Conservation (phyloP, 2,329 filamentous ascomycete genomes). For the Chaetomium sp. region DNA sequence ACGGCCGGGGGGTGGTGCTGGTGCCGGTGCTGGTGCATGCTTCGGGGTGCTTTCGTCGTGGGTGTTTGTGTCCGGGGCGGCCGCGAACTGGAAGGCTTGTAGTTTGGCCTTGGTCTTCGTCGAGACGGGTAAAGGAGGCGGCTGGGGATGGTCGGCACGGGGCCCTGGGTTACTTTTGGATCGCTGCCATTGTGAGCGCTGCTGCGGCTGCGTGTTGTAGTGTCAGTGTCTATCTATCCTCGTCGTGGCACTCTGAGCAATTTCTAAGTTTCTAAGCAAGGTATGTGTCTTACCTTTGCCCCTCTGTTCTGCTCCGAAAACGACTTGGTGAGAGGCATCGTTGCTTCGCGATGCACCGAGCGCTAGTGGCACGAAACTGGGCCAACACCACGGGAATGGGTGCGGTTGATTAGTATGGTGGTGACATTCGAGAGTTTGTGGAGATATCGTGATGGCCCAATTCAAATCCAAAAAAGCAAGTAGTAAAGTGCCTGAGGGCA, state of each 20-base stretch:
- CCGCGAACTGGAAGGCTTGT: constrained; percentile 49
- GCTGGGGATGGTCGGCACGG: constrained; percentile 31
- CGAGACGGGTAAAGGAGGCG: constrained; percentile 43
- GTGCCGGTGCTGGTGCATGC: constrained; percentile 12
- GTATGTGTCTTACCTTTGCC: constrained; percentile 12
- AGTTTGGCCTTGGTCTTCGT: constrained; percentile 56
- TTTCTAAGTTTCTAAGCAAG: no score
- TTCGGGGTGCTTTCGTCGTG: constrained; percentile 7
- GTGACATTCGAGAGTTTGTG: not conserved
- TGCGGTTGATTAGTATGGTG: not conserved
- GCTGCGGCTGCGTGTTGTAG: not conserved
- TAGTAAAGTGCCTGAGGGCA: no score
- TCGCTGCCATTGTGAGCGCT: constrained; percentile 46
- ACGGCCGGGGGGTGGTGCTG: constrained; percentile 26
- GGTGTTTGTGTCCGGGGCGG: constrained; percentile 20
- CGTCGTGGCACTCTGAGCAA: no score
- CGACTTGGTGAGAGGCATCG: constrained; percentile 25
- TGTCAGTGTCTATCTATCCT: no score
- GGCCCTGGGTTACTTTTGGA: constrained; percentile 45
- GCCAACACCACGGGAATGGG: not conserved
- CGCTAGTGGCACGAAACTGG: not conserved
- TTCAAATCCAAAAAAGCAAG: no score
- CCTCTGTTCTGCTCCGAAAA: constrained; percentile 35
- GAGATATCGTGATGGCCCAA: not conserved
- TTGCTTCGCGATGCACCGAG: not conserved